These are phyloP conservation scores for Galeopsis tetrahit DNA, from an alignment of 257 asterid genomes.

Conservation along the genomic window DNA sequence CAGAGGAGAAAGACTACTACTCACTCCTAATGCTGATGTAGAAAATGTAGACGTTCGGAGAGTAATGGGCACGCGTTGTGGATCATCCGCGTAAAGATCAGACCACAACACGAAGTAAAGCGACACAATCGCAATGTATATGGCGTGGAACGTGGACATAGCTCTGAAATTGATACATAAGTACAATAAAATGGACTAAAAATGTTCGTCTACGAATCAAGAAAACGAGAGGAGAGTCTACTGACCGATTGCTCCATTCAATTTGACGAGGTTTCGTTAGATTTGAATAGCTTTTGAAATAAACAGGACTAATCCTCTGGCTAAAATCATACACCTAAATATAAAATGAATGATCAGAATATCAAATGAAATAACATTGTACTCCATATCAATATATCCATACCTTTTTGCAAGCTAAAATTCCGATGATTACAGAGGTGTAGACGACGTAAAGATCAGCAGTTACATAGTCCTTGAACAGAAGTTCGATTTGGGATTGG, in stretches of 20 bases:
- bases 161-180: conserved; percentile 52
- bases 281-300: conserved; percentile 63
- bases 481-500: conserved; percentile 54
- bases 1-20: conserved; percentile 31
- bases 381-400: background rate
- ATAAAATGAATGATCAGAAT: conserved; percentile 22
- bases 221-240: conserved; percentile 24
- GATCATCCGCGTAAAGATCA: conserved; percentile 53
- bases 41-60: conserved; percentile 62
- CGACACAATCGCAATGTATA: conserved; percentile 58
- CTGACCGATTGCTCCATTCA: conserved; percentile 91
- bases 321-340: conserved; percentile 74
- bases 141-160: conserved; percentile 76
- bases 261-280: conserved; percentile 58
- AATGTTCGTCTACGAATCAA: conserved; percentile 4
- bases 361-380: background rate
- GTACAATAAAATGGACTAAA: conserved; percentile 14
- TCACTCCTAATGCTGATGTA: conserved; percentile 69
- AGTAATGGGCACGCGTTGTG: conserved; percentile 47
- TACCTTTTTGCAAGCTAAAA: conserved; percentile 77
- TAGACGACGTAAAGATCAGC: conserved; percentile 52
- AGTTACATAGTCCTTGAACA: conserved; percentile 51
- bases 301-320: conserved; percentile 52
- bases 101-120: conserved; percentile 66
- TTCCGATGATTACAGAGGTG: conserved; percentile 59